Conservation (phyloP, 352 stramenopile species). For the Phytophthora boehmeriae region DNA sequence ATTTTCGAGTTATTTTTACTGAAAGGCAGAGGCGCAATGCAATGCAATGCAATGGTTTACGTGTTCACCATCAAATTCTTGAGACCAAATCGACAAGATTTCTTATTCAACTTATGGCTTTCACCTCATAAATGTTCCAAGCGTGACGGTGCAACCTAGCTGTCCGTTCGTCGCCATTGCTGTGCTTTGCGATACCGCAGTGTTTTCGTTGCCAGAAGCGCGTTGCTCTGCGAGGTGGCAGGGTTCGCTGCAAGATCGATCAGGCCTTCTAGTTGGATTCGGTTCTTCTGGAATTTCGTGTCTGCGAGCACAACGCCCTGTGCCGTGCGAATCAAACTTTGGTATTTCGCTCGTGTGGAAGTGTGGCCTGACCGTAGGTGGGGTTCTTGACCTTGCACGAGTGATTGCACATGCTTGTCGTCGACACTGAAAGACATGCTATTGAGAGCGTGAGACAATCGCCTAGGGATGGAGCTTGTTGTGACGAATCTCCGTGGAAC, state of each 20-base stretch:
- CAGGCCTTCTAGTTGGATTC: conserved; percentile 24
- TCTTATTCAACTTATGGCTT: too few species aligned
- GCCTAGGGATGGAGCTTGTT: not conserved
- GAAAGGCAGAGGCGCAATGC: too few species aligned
- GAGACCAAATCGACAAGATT: too few species aligned
- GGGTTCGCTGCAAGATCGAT: conserved; percentile 21
- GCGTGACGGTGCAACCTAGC: not conserved
- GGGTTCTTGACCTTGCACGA: not conserved
- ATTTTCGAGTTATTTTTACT: too few species aligned
- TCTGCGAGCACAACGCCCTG: conserved; percentile 38
- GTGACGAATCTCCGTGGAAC: not conserved
- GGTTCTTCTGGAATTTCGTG: conserved; percentile 22
- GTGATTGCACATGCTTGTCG: too few species aligned
- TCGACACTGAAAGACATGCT: not conserved
- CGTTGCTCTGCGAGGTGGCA: conserved; percentile 32
- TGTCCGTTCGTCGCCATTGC: conserved; percentile 13
- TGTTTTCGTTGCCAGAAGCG: conserved; percentile 41
- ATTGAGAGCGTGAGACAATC: too few species aligned
- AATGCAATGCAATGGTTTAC: too few species aligned
- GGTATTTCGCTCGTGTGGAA: conserved; percentile 14
- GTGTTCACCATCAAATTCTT: too few species aligned
- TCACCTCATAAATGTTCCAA: too few species aligned
- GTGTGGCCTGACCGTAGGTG: not conserved
- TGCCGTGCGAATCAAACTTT: conserved; percentile 41
- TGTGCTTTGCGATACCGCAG: conserved; percentile 42